phyloP scores from a whole-genome alignment of 2,329 filamentous ascomycete genomes.

The Sporothrix schenckii region DNA sequence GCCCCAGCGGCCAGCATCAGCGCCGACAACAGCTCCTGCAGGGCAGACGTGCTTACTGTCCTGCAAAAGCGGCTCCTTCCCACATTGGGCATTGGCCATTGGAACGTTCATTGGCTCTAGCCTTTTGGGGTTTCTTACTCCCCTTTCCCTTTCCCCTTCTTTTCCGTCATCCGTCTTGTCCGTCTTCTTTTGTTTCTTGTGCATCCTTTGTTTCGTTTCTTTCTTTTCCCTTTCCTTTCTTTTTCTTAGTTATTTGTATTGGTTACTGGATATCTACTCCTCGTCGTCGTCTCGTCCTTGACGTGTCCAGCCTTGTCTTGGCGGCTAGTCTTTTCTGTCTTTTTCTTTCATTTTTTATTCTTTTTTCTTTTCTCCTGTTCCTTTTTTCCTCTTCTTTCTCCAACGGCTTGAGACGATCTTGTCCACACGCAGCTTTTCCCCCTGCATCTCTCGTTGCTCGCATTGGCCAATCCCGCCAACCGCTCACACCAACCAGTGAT shows the following conservation, averaged over 20 bases:
- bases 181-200: slow-evolving; percentile 2
- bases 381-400: background rate
- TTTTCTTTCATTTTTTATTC: background rate
- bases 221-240: background rate
- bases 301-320: background rate
- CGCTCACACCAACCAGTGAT: background rate
- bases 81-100: background rate
- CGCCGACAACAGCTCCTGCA: no score
- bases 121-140: background rate
- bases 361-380: background rate
- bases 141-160: background rate
- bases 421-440: background rate
- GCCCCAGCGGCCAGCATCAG: background rate
- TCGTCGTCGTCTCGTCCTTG: background rate
- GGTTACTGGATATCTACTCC: background rate
- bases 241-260: background rate
- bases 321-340: background rate
- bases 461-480: slow-evolving; percentile 13
- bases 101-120: background rate
- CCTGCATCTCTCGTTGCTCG: slow-evolving; percentile 15
- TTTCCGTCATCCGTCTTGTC: background rate
- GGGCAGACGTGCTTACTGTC: slow-evolving; percentile 4
- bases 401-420: slow-evolving; percentile 21
- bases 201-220: background rate
- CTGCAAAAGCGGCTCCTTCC: slow-evolving; percentile 8